These are phyloP conservation scores for Scedosporium boydii DNA, from an alignment of 2,329 filamentous ascomycete species.

Conservation along the genomic window DNA sequence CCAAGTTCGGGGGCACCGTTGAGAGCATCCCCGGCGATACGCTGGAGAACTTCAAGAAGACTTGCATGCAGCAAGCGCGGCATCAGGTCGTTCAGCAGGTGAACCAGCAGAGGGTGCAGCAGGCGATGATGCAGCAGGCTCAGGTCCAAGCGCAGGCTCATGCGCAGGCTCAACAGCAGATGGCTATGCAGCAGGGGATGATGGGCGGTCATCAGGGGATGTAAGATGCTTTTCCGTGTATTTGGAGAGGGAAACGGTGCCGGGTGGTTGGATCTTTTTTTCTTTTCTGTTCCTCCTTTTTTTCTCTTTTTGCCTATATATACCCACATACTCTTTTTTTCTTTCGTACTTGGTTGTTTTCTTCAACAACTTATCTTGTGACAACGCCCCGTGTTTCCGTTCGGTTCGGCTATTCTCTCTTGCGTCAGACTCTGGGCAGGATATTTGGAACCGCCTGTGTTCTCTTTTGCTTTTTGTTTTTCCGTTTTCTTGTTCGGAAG, in stretches of 20 bases:
- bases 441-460: no score
- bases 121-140: constrained; percentile 24
- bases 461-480: background rate
- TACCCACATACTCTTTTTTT: background rate
- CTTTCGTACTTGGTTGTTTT: background rate
- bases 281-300: background rate
- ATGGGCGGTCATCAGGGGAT: constrained; percentile 45
- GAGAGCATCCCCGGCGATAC: constrained; percentile 37
- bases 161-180: constrained; percentile 27
- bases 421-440: no score
- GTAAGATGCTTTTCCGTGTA: constrained; percentile 17
- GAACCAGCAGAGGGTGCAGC: constrained; percentile 22
- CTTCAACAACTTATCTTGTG: background rate
- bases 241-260: background rate
- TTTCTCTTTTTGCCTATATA: background rate
- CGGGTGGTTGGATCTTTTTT: background rate
- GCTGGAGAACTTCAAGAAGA: constrained; percentile 33
- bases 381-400: background rate
- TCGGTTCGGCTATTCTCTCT: no score
- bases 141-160: constrained; percentile 17
- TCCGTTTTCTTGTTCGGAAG: background rate
- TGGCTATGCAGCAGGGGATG: constrained; percentile 32
- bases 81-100: constrained; percentile 20
- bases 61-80: constrained; percentile 29
- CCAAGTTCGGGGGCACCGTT: constrained; percentile 27